Evolutionary conservation across 2,329 filamentous ascomycete species (phyloP), one percentile per base, ranked within the genome.

Genomic region (Dothideomycetidae sp.): DNA sequence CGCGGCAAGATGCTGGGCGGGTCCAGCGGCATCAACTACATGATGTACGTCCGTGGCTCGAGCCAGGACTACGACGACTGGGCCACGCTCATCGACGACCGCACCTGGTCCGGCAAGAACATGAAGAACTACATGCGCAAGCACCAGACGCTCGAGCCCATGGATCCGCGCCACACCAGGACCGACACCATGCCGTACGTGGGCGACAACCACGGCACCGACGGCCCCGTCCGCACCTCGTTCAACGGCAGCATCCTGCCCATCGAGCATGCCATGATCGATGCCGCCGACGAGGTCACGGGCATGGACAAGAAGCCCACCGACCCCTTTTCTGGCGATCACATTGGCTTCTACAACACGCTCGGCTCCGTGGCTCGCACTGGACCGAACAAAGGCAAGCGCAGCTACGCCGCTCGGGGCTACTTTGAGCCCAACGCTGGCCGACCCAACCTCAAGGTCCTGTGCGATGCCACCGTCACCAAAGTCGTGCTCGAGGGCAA

Each of bases 41-140:
- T 30, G 36, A 31, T 3, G 32, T 28, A 64, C 54, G 60, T 60
- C 15, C 62, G 65, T 18, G 66, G 64, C 2, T 54, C 58, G 19
- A 50, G 53, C 2, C 46, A 50, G 4, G 65, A 68, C 44, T 70
- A 62, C 42, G 57, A 69, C 14, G 53, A 57, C 31, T 70, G 66
- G 67, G 62, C 56, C 2, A 46, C 54, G 19, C 45, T 55, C 2
- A 53, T 59, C 0, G 55, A 51, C 2, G 64, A 70, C 37, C 33
- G 57, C 1, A 49, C 54, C 2, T 73, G 67, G 56, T 59, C 57
- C 41, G 67, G 64, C 39, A 50, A 64, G 3, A 57, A 57, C 7
- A 55, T 70, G 18, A 52, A 63, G 11, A 62, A 62, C 2, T 72
- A 63, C 49, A 53, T 57, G 48, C 48, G 52, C 30, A 58, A 57